These are phyloP conservation scores for Penicillium subrubescens DNA, from an alignment of 495 filamentous ascomycete genomes.

Conservation along the genomic window DNA sequence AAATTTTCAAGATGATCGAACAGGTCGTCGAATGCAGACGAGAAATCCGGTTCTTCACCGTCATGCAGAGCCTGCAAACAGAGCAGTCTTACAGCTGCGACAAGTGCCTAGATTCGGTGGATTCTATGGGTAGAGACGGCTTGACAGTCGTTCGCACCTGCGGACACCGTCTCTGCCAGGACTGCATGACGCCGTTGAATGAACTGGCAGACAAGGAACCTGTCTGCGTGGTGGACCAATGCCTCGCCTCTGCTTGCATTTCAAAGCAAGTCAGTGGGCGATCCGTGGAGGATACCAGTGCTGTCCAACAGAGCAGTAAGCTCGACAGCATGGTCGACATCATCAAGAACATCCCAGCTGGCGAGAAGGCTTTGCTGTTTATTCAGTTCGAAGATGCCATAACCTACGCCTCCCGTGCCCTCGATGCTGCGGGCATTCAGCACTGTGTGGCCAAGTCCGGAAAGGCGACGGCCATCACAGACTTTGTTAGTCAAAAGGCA, in stretches of 20 bases:
- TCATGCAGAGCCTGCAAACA: slow-evolving; percentile 28
- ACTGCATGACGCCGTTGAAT: slow-evolving; percentile 27
- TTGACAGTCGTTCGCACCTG: slow-evolving; percentile 48
- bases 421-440: slow-evolving; percentile 33
- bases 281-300: slow-evolving; percentile 34
- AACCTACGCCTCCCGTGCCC: slow-evolving; percentile 31
- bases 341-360: slow-evolving; percentile 40
- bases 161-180: slow-evolving; percentile 52
- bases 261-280: slow-evolving; percentile 40
- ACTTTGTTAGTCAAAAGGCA: slow-evolving; percentile 13
- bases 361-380: slow-evolving; percentile 56
- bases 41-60: slow-evolving; percentile 34
- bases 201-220: slow-evolving; percentile 7
- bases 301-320: slow-evolving; percentile 45
- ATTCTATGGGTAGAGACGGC: slow-evolving; percentile 1
- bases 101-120: slow-evolving; percentile 24
- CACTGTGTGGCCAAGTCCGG: slow-evolving; percentile 18
- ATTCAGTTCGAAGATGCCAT: slow-evolving; percentile 52
- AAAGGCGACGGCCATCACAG: slow-evolving; percentile 3
- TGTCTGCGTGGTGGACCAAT: slow-evolving; percentile 34
- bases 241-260: slow-evolving; percentile 28
- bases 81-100: slow-evolving; percentile 26
- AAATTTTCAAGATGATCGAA: slow-evolving; percentile 5
- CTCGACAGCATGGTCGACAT: slow-evolving; percentile 49
- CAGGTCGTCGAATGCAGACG: slow-evolving; percentile 32